Evolutionary conservation across 257 asterid genomes (phyloP), one percentile per base, ranked within the genome.

Genomic region (Gardenia jasminoides): DNA sequence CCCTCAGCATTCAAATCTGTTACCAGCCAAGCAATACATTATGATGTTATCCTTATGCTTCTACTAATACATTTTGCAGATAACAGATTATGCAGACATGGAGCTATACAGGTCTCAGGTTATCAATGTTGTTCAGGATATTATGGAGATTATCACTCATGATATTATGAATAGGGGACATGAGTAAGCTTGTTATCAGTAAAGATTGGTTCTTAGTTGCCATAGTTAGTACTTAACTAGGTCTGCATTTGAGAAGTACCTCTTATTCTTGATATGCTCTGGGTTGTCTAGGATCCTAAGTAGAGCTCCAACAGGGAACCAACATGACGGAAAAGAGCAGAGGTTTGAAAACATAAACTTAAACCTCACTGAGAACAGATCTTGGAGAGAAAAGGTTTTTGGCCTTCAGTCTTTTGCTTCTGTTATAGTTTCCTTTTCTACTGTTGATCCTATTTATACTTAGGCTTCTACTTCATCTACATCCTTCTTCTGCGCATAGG

Each of bases 381-480:
- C 89, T 11, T 96, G 98, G 99, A 91, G 88, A 91, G 99, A 96
- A 85, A 96, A 96, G 99, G 99, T 93, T 80, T 74, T 76, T 79
- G 59, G 30, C 20, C 39, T 68, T 79, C 59, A 20, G 44, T 41
- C 47, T 81, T 80, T 75, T 15, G 74, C 70, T 88, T 72, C 31
- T 44, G 44, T 61, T 77, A 72, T 36, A 47, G 33, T 72, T 73
- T 54, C 17, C 79, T 22, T 72, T 76, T n/a, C 47, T 81, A 72
- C 44, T 75, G 54, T 54, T 78, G 71, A 48, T 36, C 59, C 72
- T 28, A 36, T 61, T 47, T 75, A 56, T 20, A 36, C 78, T 67
- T 70, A 65, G 59, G 74, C 70, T 36, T 76, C 30, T 79, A 67
- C 36, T 79, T 20, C 67, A 44, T 39, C 70, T 61, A 56, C 76